Conservation (phyloP, 345 rosid genomes). For the Syzygium oleosum region DNA sequence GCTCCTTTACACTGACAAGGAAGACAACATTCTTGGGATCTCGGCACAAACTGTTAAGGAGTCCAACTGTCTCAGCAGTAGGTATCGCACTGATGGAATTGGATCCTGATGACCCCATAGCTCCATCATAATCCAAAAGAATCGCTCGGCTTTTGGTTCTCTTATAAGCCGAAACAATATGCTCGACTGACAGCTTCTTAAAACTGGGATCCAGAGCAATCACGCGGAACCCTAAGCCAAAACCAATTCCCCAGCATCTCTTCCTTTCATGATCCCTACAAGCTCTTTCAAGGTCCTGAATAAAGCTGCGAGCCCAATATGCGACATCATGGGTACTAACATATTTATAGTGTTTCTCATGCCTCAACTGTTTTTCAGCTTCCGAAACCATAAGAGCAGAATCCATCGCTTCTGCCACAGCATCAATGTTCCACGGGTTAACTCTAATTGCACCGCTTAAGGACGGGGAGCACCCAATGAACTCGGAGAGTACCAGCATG, state of each 20-base stretch:
- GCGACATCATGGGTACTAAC: slow-evolving; percentile 95
- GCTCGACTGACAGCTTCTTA: slow-evolving; percentile 76
- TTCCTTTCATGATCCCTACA: slow-evolving; percentile 74
- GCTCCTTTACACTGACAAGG: slow-evolving; percentile 81
- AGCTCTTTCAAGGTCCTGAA: slow-evolving; percentile 91
- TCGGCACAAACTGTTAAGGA: slow-evolving; percentile 57
- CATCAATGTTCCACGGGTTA: slow-evolving; percentile 89
- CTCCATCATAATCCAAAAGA: slow-evolving; percentile 87
- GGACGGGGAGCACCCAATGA: slow-evolving; percentile 91
- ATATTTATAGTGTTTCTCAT: slow-evolving; percentile 83
- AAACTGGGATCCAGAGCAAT: slow-evolving; percentile 89
- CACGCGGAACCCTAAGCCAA: slow-evolving; percentile 85
- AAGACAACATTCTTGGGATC: slow-evolving; percentile 78
- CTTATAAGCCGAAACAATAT: slow-evolving; percentile 80
- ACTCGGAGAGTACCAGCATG: slow-evolving; percentile 92
- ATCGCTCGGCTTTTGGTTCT: slow-evolving; percentile 78
- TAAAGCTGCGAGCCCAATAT: slow-evolving; percentile 90
- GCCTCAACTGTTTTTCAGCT: slow-evolving; percentile 80
- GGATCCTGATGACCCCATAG: slow-evolving; percentile 36
- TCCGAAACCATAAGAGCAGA: slow-evolving; percentile 58
- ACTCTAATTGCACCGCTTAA: slow-evolving; percentile 88
- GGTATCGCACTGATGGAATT: slow-evolving; percentile 54
- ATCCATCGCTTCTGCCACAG: slow-evolving; percentile 87
- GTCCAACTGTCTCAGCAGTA: slow-evolving; percentile 41
- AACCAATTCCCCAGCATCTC: slow-evolving; percentile 94